Evolutionary conservation across 495 filamentous ascomycete species (phyloP), one percentile per base, ranked within the genome.

Genomic region (Penicillium taxi): DNA sequence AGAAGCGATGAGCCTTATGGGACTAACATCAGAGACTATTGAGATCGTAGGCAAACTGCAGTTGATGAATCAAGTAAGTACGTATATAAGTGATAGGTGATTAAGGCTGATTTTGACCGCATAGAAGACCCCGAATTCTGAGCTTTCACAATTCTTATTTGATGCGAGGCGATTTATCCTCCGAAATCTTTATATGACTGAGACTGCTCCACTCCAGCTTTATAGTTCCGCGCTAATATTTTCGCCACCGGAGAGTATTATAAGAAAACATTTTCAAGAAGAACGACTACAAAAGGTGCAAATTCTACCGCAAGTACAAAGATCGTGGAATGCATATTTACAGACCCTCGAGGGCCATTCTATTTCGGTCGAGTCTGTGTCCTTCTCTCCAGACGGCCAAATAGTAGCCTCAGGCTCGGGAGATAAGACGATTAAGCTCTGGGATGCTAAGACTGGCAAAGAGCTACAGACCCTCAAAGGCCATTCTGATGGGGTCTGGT

Each of bases 111-210:
- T n/a, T n/a, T n/a, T n/a, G n/a, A n/a, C n/a, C n/a, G n/a, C n/a
- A n/a, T n/a, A n/a, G n/a, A n/a, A n/a, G n/a, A n/a, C n/a, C n/a
- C n/a, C n/a, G n/a, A n/a, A n/a, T n/a, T n/a, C n/a, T n/a, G n/a
- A 41, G 41, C 15, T 51, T 6, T 49, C 22, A 11, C 23, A 17
- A 3, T 41, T 41, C 14, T 24, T 44, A 2, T n/a, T 35, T 17
- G 63, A 70, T 55, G 56, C 55, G 22, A 53, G 32, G 20, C 48
- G 60, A 17, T 70, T 69, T 45, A 37, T 55, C 22, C 45, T 59
- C 16, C 35, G 39, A 22, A 50, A 50, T 37, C 36, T 9, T 43
- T 55, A 45, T 26, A 67, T 26, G 45, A 63, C 43, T 22, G 49
- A 39, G 56, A 58, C 25, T 49, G 39, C 51, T 11, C 42, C 42